A percentile compares a stretch with the other conserved stretches of the same genome.
Evolutionary conservation across 495 filamentous ascomycete genomes (phyloP).

Genomic region (Aspergillus bridgeri): DNA sequence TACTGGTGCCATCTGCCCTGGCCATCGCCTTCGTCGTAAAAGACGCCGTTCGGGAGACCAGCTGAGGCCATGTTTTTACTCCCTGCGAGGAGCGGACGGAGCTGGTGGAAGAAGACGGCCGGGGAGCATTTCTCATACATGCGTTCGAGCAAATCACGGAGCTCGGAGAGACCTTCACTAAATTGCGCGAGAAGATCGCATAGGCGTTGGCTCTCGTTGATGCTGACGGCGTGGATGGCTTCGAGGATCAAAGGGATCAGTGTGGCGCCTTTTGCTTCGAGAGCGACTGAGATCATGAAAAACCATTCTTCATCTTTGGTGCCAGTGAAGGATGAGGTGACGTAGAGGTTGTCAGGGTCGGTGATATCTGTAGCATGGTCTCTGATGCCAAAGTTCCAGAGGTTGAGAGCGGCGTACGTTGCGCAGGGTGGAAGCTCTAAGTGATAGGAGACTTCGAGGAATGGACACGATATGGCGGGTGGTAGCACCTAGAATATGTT

Average conservation of each 20-base stretch:
- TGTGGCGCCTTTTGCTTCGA: constrained; percentile 85
- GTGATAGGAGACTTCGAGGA: constrained; percentile 70
- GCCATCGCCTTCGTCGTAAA: constrained; percentile 77
- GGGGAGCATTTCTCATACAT: constrained; percentile 91
- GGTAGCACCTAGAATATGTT: constrained; percentile 63
- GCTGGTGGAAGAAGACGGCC: constrained; percentile 82
- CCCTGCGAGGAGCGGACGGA: constrained; percentile 88
- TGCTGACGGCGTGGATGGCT: constrained; percentile 68
- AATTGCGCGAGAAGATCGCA: constrained; percentile 68
- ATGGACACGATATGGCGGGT: constrained; percentile 73
- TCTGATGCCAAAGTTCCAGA: constrained; percentile 90
- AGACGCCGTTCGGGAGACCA: constrained; percentile 79
- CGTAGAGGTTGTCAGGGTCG: constrained; percentile 76
- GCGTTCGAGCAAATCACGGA: constrained; percentile 65
- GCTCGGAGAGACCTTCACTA: constrained; percentile 75
- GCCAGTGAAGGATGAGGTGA: constrained; percentile 83
- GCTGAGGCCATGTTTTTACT: constrained; percentile 96
- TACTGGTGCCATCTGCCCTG: constrained; percentile 68
- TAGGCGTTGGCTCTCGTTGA: constrained; percentile 62
- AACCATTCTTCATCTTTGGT: constrained; percentile 97
- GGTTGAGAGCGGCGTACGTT: constrained; percentile 81
- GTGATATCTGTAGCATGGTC: constrained; percentile 70
- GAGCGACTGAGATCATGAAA: constrained; percentile 88
- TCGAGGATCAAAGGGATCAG: constrained; percentile 81
- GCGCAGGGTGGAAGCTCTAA: constrained; percentile 89